Conservation (phyloP, 768 basidiomycete genomes). For the Phanerochaete sordida region DNA sequence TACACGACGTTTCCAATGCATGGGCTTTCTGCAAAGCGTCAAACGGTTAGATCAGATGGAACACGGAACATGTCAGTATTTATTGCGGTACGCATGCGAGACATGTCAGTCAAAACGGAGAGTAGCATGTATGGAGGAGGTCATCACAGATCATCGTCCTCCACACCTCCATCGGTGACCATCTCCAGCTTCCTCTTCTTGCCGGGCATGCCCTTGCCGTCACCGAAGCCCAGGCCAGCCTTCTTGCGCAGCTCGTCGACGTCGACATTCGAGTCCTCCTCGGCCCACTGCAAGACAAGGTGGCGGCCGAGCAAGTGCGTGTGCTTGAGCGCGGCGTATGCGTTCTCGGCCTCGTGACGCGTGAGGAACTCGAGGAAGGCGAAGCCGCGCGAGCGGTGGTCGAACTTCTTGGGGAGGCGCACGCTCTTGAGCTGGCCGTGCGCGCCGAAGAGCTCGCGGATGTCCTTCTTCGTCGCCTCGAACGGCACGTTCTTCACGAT, state of each 20-base stretch:
- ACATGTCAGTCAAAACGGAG: too few relatives aligned
- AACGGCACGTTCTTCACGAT: slow-evolving; percentile 98
- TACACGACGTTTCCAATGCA: too few relatives aligned
- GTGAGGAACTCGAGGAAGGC: slow-evolving; percentile 95
- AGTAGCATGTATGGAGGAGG: too few relatives aligned
- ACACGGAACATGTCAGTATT: too few relatives aligned
- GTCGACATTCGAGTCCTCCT: slow-evolving; percentile 72
- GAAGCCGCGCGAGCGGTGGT: slow-evolving; percentile 86
- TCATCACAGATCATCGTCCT: not conserved
- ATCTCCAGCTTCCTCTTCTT: slow-evolving; percentile 65
- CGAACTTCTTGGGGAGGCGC: slow-evolving; percentile 89
- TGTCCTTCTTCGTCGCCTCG: slow-evolving; percentile 91
- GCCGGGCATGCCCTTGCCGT: slow-evolving; percentile 67
- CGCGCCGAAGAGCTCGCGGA: slow-evolving; percentile 79
- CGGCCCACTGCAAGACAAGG: slow-evolving; percentile 91
- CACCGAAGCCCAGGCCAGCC: slow-evolving; percentile 74
- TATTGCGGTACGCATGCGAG: too few relatives aligned
- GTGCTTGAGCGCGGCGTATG: slow-evolving; percentile 81
- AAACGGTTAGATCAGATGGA: too few relatives aligned
- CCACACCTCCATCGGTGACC: slow-evolving; percentile 30
- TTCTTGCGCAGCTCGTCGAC: slow-evolving; percentile 74
- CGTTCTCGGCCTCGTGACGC: slow-evolving; percentile 85
- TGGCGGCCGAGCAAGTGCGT: slow-evolving; percentile 96
- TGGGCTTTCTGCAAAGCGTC: too few relatives aligned
- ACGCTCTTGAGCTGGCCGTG: slow-evolving; percentile 94